Percentiles rank a stretch among this genome's conserved stretches.
phyloP scores from a whole-genome alignment of 208 protist genomes.

The Acanthamoeba lenticulata region DNA sequence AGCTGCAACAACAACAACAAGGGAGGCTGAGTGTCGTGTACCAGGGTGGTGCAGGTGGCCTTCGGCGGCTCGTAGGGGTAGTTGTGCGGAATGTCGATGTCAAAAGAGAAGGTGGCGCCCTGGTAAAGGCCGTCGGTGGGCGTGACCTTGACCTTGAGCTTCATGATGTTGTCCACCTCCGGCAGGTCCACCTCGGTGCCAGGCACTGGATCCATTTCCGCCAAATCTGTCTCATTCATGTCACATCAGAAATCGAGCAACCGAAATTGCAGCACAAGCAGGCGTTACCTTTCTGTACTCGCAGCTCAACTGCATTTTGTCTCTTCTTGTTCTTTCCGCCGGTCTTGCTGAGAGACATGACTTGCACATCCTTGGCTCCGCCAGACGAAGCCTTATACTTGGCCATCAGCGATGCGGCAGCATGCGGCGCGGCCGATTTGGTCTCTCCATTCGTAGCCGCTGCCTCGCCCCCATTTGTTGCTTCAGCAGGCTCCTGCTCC shows the following conservation, averaged over 20 bases:
- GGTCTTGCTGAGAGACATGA: constrained; percentile 72
- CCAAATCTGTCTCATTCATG: constrained; percentile 72
- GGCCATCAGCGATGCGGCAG: constrained; percentile 44
- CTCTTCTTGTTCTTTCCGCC: constrained; percentile 46
- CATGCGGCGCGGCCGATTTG: neutral
- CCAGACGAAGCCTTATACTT: constrained; percentile 63
- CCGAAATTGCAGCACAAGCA: neutral
- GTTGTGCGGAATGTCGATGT: constrained; percentile 76
- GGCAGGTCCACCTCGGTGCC: constrained; percentile 80
- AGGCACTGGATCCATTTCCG: constrained; percentile 77
- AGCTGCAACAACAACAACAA: neutral
- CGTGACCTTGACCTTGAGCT: constrained; percentile 76
- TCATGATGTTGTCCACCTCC: constrained; percentile 80
- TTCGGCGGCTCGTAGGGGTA: constrained; percentile 86
- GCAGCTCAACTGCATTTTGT: constrained; percentile 78
- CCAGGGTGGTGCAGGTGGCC: constrained; percentile 78
- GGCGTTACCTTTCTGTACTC: constrained; percentile 80
- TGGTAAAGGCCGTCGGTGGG: constrained; percentile 81
- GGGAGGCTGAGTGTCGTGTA: constrained; percentile 53
- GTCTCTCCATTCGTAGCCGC: neutral
- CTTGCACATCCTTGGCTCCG: neutral
- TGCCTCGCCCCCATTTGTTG: neutral
- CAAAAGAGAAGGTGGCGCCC: constrained; percentile 81
- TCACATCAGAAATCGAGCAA: neutral
- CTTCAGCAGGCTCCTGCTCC: neutral